These are phyloP conservation scores for Hyaloscypha variabilis DNA, from an alignment of 495 filamentous ascomycete genomes.

Conservation along the genomic window DNA sequence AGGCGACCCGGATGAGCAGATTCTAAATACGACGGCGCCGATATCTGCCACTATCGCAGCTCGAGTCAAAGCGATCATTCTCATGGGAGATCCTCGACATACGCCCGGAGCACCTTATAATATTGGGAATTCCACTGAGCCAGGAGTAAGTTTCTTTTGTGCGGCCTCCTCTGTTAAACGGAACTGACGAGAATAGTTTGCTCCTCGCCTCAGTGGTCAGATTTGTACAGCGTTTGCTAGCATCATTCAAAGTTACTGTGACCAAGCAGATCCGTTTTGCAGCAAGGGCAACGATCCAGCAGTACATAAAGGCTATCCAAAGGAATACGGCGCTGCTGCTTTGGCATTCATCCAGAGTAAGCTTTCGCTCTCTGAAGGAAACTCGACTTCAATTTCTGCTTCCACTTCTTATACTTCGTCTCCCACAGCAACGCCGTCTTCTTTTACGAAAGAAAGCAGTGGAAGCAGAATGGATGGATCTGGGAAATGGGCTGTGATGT, in stretches of 20 bases:
- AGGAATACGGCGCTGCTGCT: constrained; percentile 59
- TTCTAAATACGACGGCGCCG: constrained; percentile 48
- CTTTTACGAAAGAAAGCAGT: too few relatives aligned
- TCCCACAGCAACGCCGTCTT: too few relatives aligned
- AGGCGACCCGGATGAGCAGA: constrained; percentile 52
- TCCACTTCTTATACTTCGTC: too few relatives aligned
- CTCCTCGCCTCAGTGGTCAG: constrained; percentile 56
- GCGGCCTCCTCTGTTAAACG: constrained; percentile 7
- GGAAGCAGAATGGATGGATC: too few relatives aligned
- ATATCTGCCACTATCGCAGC: constrained; percentile 47
- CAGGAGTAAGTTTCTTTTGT: constrained; percentile 51
- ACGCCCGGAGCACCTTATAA: constrained; percentile 56
- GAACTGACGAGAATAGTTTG: constrained; percentile 45
- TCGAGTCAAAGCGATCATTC: constrained; percentile 62
- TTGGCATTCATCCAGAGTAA: constrained; percentile 56
- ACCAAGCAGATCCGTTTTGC: constrained; percentile 64
- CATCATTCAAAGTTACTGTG: constrained; percentile 65
- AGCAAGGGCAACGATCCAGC: constrained; percentile 60
- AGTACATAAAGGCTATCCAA: constrained; percentile 60
- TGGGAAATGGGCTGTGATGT: too few relatives aligned
- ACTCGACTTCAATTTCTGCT: not conserved
- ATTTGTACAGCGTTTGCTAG: constrained; percentile 47
- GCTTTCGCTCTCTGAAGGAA: constrained; percentile 23
- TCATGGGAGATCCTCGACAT: constrained; percentile 64
- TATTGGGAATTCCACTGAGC: constrained; percentile 58